phyloP scores from a whole-genome alignment of 768 basidiomycete genomes.

The Kwoniella mangroviensis region DNA sequence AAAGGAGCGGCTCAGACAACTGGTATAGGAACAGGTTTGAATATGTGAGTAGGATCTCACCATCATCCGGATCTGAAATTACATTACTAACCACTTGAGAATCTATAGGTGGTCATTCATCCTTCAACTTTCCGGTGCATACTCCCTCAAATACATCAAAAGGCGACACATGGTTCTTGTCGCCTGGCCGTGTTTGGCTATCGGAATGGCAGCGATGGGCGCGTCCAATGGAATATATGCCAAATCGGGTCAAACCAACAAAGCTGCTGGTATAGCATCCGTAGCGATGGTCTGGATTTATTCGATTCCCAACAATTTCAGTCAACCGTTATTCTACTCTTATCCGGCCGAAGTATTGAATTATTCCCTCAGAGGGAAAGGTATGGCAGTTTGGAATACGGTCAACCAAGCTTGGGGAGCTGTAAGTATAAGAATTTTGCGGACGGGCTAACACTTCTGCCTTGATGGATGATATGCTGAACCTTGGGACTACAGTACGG shows the following conservation, averaged over 20 bases:
- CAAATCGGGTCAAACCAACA: slow-evolving; percentile 14
- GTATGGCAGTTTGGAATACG: slow-evolving; percentile 34
- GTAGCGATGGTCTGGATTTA: slow-evolving; percentile 17
- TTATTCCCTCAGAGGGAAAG: slow-evolving; percentile 32
- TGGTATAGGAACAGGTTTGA: slow-evolving; percentile 6
- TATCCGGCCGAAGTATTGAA: slow-evolving; percentile 39
- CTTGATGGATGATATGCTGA: background rate
- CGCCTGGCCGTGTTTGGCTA: slow-evolving; percentile 14
- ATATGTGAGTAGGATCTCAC: background rate
- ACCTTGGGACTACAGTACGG: background rate
- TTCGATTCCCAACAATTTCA: background rate
- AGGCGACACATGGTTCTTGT: slow-evolving; percentile 20
- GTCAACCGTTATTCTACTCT: slow-evolving; percentile 14
- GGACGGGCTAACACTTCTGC: background rate
- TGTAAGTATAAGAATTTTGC: background rate
- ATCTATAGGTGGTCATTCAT: background rate
- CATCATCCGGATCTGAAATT: background rate
- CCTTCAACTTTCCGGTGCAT: slow-evolving; percentile 9
- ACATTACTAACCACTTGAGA: background rate
- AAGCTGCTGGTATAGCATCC: slow-evolving; percentile 55
- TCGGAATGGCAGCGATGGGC: slow-evolving; percentile 14
- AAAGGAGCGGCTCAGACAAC: background rate
- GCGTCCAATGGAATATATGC: slow-evolving; percentile 2
- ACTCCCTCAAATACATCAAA: slow-evolving; percentile 17
- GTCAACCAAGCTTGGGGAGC: slow-evolving; percentile 17